Evolutionary conservation across 2,329 filamentous ascomycete genomes (phyloP), one percentile per base, ranked within the genome.

Genomic region (Trichoderma endophyticum): DNA sequence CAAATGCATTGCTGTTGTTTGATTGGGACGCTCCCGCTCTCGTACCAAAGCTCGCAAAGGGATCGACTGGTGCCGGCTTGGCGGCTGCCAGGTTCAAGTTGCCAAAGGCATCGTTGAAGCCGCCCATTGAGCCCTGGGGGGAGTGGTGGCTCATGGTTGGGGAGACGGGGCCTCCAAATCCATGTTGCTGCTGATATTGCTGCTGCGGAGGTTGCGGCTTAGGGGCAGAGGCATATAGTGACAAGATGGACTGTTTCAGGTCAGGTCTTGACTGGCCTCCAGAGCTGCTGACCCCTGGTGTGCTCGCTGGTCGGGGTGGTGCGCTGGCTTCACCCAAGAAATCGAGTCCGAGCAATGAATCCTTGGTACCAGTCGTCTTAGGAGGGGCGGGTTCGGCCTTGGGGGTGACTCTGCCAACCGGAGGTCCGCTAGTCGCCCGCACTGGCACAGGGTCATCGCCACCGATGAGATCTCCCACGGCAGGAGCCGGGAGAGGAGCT

Each of bases 161-260:
- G 3, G 91, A 89, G 67, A 86, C 83, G 84, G 93, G 87, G 66
- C 89, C 88, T 21, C 92, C 90, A 77, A 95, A 93, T 0, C 91
- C 90, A 32, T 87, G 86, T 14, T 83, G 81, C 71, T 86, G 84
- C 67, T 75, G 69, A 34, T 76, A 84, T 26, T 86, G 82, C 11
- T 81, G 82, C 71, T 81, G 82, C 70, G 82, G 84, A 30, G 89
- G 85, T 76, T 93, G 92, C n/a, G 93, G 90, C 78, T 94, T 92
- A 1, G 94, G 92, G 6, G 90, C 89, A 8, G 93, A 92, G 12
- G 95, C 94, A 80, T 99, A 99, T 18, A 99, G 87, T 8, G 96
- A 99, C 63, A 99, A 84, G 73, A 99, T 99, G 3, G 95, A 98
- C 82, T 98, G 95, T 83, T 99, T 99, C 73, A 99, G 85, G 79